Evolutionary conservation across 176 grass and related monocot species (phyloP).

Genomic region (Ensete ventricosum): DNA sequence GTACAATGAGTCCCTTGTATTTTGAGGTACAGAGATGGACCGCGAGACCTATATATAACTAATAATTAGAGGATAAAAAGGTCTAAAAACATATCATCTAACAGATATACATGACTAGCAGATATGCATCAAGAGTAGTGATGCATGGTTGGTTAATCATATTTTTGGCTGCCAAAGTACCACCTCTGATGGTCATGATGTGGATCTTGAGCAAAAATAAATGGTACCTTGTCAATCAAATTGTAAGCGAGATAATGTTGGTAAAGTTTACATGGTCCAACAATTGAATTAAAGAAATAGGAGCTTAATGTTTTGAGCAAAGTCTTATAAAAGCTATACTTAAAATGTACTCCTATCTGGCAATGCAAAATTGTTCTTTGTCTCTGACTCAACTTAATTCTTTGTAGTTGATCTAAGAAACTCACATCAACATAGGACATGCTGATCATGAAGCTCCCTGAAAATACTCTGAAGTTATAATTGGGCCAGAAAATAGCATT

Average conservation of each 20-base stretch:
- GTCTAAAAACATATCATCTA: not conserved
- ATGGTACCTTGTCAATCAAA: not conserved
- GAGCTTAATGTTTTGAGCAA: not conserved
- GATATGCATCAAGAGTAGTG: not conserved
- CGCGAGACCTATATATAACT: constrained; percentile 47
- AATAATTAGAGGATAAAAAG: not conserved
- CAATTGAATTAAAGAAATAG: not conserved
- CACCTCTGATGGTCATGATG: not conserved
- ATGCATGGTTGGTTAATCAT: too few relatives aligned
- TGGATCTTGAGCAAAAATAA: not conserved
- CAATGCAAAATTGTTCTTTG: too few relatives aligned
- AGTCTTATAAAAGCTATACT: not conserved
- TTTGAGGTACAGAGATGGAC: constrained; percentile 54
- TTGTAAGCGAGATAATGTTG: not conserved
- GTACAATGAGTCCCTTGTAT: constrained; percentile 64
- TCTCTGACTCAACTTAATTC: too few relatives aligned
- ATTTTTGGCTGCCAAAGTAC: not conserved
- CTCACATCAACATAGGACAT: too few relatives aligned
- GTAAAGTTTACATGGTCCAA: not conserved
- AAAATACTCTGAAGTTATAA: too few relatives aligned
- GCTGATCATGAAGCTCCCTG: too few relatives aligned
- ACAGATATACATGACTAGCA: not conserved
- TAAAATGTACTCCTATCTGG: not conserved
- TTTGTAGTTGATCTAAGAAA: too few relatives aligned
- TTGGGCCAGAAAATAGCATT: too few relatives aligned